A percentile compares a stretch with the other conserved stretches of the same genome.
These are phyloP conservation scores for Camillea tinctor DNA, from an alignment of 2,329 filamentous ascomycete species.

Conservation along the genomic window DNA sequence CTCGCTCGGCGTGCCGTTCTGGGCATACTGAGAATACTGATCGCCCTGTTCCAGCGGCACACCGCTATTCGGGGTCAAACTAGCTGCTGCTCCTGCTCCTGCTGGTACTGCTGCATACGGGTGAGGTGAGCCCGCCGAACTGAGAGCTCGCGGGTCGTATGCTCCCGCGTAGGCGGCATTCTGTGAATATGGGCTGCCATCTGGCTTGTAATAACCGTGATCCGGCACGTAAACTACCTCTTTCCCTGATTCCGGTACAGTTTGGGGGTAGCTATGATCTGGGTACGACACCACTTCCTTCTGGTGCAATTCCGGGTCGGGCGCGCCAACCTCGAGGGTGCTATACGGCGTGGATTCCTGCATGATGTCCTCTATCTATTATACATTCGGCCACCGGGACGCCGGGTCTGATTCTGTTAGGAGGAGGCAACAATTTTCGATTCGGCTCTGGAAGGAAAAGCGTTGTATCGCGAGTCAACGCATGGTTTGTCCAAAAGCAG, in stretches of 20 bases:
- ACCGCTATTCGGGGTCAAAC: background rate
- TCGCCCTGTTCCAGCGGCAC: conserved; percentile 2
- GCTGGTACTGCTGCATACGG: background rate
- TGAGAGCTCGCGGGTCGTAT: background rate
- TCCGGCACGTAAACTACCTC: conserved; percentile 11
- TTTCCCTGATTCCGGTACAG: conserved; percentile 21
- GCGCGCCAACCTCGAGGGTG: conserved; percentile 17
- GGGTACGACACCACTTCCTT: conserved; percentile 20
- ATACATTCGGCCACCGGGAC: background rate
- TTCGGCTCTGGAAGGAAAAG: conserved; percentile 2
- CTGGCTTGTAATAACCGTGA: conserved; percentile 8
- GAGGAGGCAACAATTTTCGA: conserved; percentile 8
- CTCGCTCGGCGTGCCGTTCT: conserved; percentile 2
- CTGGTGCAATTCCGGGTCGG: conserved; percentile 17
- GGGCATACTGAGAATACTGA: conserved; percentile 6
- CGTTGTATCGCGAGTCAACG: background rate
- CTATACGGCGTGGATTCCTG: conserved; percentile 12
- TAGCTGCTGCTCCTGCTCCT: background rate
- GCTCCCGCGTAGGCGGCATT: background rate
- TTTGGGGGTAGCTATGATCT: conserved; percentile 18
- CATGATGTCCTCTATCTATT: conserved; percentile 13
- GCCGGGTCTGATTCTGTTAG: conserved; percentile 9
- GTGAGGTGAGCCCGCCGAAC: background rate
- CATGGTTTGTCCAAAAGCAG: background rate
- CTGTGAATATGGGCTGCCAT: background rate